phyloP scores from a whole-genome alignment of 345 rosid species.

The Eutrema japonicum region DNA sequence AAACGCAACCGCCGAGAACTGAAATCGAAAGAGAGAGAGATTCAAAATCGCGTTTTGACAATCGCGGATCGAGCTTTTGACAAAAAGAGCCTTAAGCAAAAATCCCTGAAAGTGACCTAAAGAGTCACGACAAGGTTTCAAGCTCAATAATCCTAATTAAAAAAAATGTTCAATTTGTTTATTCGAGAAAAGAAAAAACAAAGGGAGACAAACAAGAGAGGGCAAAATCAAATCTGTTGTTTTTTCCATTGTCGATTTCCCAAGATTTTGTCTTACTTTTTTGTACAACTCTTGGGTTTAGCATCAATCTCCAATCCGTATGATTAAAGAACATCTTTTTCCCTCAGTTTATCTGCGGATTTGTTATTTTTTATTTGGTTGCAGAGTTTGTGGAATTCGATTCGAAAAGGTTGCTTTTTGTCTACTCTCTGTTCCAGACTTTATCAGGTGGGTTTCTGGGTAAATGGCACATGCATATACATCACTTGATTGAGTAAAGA shows the following conservation, averaged over 20 bases:
- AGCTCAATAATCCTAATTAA: neutral
- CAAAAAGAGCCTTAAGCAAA: neutral
- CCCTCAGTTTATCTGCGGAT: neutral
- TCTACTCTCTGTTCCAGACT: neutral
- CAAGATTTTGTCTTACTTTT: neutral
- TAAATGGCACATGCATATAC: neutral
- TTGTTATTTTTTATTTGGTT: neutral
- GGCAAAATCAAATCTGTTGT: conserved; percentile 2
- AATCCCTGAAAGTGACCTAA: neutral
- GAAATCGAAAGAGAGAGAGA: neutral
- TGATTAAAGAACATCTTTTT: neutral
- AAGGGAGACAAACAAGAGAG: neutral
- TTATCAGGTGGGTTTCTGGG: conserved; percentile 13
- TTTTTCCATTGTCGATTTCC: conserved; percentile 23
- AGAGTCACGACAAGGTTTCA: conserved; percentile 3
- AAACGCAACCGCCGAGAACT: neutral
- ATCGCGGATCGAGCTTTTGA: neutral
- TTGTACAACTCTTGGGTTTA: too few species aligned
- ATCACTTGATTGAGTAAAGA: neutral
- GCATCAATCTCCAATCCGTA: conserved; percentile 10
- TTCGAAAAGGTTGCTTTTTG: conserved; percentile 5
- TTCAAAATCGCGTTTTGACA: conserved; percentile 8
- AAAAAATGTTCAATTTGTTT: too few species aligned
- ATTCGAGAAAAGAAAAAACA: neutral
- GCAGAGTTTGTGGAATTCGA: conserved; percentile 5